A percentile compares a stretch with the other conserved stretches of the same genome.
Evolutionary conservation across 768 basidiomycete species (phyloP).

Genomic region (Phanerodontia chrysosporium): DNA sequence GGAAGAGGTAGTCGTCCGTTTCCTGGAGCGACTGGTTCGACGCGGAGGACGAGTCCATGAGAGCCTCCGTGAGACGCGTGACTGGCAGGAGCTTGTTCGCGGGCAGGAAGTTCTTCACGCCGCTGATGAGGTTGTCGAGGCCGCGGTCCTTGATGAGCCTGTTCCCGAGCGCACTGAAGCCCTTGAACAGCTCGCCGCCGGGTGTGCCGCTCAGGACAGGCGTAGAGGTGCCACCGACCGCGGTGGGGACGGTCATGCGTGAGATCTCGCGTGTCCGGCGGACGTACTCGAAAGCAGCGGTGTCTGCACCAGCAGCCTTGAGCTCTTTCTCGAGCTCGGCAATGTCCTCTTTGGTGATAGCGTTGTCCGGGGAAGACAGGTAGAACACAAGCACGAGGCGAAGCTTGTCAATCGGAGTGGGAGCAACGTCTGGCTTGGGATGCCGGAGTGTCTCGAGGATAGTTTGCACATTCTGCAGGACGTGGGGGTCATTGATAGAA

Average conservation of each 20-base stretch:
- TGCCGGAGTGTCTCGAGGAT: conserved; percentile 87
- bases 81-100: conserved; percentile 90
- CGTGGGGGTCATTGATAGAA: not conserved
- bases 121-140: conserved; percentile 94
- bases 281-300: conserved; percentile 87
- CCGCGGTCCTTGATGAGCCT: conserved; percentile 90
- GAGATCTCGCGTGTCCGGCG: conserved; percentile 88
- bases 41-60: conserved; percentile 95
- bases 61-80: conserved; percentile 88
- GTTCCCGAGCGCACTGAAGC: conserved; percentile 89
- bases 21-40: conserved; percentile 93
- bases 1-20: conserved; percentile 92
- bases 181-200: conserved; percentile 87
- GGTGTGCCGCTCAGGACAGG: conserved; percentile 65
- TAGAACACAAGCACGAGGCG: conserved; percentile 95
- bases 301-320: conserved; percentile 74
- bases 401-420: conserved; percentile 81
- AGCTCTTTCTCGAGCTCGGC: conserved; percentile 85
- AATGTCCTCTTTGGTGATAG: conserved; percentile 84
- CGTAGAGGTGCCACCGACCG: conserved; percentile 56
- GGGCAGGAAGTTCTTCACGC: conserved; percentile 96
- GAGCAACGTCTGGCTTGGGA: conserved; percentile 57
- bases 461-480: conserved; percentile 59
- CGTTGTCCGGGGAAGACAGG: conserved; percentile 78
- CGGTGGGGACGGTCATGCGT: conserved; percentile 78